A percentile compares a stretch with the other conserved stretches of the same genome.
Evolutionary conservation across 179 eudicot species (phyloP).

Genomic region (Corrigiola litoralis): DNA sequence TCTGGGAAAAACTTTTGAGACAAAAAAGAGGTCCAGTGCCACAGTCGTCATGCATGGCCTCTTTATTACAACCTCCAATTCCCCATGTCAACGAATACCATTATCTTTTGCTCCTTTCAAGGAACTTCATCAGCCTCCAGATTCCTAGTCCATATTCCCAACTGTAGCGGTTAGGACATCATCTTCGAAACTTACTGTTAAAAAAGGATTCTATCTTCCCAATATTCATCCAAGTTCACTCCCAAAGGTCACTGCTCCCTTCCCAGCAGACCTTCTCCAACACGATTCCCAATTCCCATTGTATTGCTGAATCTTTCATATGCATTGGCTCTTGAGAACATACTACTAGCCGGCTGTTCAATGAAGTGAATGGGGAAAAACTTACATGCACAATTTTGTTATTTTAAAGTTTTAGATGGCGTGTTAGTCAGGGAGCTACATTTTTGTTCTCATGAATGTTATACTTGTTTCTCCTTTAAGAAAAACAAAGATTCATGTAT

Average conservation of each 20-base stretch:
- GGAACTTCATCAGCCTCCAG: neutral
- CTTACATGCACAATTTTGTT: too few species aligned
- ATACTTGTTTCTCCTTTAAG: too few species aligned
- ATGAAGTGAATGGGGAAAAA: too few species aligned
- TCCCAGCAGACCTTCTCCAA: neutral
- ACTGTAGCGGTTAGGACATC: conserved; percentile 2
- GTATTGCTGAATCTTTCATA: too few species aligned
- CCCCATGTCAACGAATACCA: conserved; percentile 2
- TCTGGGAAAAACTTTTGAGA: too few species aligned
- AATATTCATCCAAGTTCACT: conserved; percentile 6
- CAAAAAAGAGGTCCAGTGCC: too few species aligned
- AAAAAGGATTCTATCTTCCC: neutral
- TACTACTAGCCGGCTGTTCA: too few species aligned
- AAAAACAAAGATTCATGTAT: too few species aligned
- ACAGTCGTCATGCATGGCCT: neutral
- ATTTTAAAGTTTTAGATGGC: too few species aligned
- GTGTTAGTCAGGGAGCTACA: too few species aligned
- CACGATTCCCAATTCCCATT: neutral
- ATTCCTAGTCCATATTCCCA: neutral
- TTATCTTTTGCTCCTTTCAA: neutral
- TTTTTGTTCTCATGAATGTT: too few species aligned
- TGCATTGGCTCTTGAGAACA: neutral
- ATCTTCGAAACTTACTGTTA: too few species aligned
- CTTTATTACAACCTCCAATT: neutral
- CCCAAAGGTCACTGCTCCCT: neutral